Conservation (phyloP, 495 filamentous ascomycete species). For the Hyaloscypha hepaticicola region DNA sequence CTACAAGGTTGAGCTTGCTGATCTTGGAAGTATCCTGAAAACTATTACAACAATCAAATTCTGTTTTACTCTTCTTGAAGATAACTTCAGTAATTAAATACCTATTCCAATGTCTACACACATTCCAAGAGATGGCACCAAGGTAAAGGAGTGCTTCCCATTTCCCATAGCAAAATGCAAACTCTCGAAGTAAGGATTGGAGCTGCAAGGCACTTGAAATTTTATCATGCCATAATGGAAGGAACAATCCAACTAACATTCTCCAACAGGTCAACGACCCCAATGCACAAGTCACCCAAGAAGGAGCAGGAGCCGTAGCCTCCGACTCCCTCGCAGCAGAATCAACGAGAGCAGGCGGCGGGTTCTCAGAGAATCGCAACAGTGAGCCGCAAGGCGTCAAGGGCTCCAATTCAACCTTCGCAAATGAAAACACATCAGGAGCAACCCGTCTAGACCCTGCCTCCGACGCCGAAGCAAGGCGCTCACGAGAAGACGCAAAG, state of each 20-base stretch:
- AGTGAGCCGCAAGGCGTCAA: slow-evolving; percentile 49
- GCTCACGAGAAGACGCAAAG: slow-evolving; percentile 42
- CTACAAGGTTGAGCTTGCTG: background rate
- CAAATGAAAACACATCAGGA: slow-evolving; percentile 54
- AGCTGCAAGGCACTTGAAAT: too few species aligned
- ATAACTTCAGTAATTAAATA: too few species aligned
- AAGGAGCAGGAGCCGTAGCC: slow-evolving; percentile 55
- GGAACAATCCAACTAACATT: slow-evolving; percentile 2
- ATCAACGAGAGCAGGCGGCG: slow-evolving; percentile 51
- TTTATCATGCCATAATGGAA: background rate
- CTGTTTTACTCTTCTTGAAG: too few species aligned
- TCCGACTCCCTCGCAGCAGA: slow-evolving; percentile 67
- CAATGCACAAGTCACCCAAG: slow-evolving; percentile 42
- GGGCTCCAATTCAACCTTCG: slow-evolving; percentile 50
- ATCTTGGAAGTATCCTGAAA: background rate
- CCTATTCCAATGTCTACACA: slow-evolving; percentile 19
- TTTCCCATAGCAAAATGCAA: background rate
- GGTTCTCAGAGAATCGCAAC: slow-evolving; percentile 52
- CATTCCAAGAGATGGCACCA: slow-evolving; percentile 25
- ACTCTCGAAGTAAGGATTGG: background rate
- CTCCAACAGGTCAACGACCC: slow-evolving; percentile 44
- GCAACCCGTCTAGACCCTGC: slow-evolving; percentile 52
- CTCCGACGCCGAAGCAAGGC: slow-evolving; percentile 46
- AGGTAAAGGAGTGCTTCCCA: slow-evolving; percentile 14
- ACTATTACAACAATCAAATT: background rate